These are phyloP conservation scores for Xylaria sp. DNA, from an alignment of 2,329 filamentous ascomycete species.

Conservation along the genomic window DNA sequence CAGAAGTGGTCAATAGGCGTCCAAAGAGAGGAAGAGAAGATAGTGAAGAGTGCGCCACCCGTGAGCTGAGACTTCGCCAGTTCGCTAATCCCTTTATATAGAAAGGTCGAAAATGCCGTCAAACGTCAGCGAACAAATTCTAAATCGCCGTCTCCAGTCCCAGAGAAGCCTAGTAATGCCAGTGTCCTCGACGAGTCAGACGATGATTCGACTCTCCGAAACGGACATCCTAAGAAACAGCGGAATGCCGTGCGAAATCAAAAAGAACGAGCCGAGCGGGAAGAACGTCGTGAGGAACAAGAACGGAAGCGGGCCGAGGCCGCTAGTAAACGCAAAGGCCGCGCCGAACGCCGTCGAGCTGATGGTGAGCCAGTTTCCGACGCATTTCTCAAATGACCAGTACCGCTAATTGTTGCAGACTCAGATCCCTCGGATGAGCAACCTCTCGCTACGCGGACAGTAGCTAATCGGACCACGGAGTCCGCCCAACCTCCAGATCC, in stretches of 20 bases:
- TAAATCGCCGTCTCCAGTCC: constrained; percentile 71
- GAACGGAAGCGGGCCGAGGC: constrained; percentile 80
- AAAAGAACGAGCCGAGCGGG: constrained; percentile 72
- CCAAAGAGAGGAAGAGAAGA: constrained; percentile 88
- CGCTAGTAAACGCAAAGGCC: constrained; percentile 81
- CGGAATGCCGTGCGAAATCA: constrained; percentile 69
- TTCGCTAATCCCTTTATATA: constrained; percentile 54
- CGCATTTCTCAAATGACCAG: constrained; percentile 40
- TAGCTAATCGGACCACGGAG: constrained; percentile 50
- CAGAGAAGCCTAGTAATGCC: constrained; percentile 58
- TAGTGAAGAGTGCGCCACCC: constrained; percentile 84
- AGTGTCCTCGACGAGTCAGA: constrained; percentile 73
- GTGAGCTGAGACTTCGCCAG: constrained; percentile 29
- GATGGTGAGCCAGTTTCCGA: constrained; percentile 69
- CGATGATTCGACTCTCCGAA: constrained; percentile 73
- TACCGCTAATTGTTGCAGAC: constrained; percentile 62
- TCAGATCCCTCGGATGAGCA: constrained; percentile 78
- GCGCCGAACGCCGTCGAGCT: constrained; percentile 80
- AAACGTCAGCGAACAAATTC: constrained; percentile 90
- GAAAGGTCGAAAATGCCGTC: constrained; percentile 70
- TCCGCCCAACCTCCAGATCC: constrained; percentile 54
- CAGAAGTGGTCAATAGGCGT: constrained; percentile 69
- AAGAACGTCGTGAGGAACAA: constrained; percentile 80
- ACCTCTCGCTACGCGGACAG: constrained; percentile 60
- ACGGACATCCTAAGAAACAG: constrained; percentile 67